Base-by-base conservation (phyloP, 2,329 filamentous ascomycete species). In the Talaromyces sp. region DNA sequence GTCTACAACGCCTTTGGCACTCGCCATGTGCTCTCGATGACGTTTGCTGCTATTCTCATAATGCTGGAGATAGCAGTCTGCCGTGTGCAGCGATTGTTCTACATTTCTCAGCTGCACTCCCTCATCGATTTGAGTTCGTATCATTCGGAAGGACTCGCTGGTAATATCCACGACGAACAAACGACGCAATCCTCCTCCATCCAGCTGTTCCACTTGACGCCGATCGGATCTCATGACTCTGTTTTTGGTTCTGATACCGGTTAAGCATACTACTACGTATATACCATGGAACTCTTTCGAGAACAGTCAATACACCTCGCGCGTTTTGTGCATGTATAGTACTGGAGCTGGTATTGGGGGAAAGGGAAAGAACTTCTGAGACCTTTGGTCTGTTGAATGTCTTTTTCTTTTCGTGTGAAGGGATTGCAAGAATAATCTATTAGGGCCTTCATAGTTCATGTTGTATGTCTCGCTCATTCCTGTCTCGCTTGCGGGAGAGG, bases 391-490 rank as follows among this genome's bases (percentile, higher is more conserved):
- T 14, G 28, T 12, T n/a, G n/a, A 54, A 57, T n/a, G n/a, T 31
- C 28, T 54, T 44, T 52, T 44, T 63, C 55, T 64, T 56, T 57
- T 52, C 16, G 14, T 39, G 28, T 46, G 46, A 25, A 60, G 18
- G 31, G 52, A 62, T 25, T 40, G 56, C 59, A 60, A 58, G 66
- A 67, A 69, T 77, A 65, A 78, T 70, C 77, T 42, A 62, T 44
- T 33, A 77, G 76, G 71, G 74, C 76, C 76, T 78, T 78, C 76
- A 78, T 78, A 78, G 76, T 78, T 77, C 76, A 76, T 78, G 76
- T 60, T 48, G 58, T 46, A 48, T 64, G 62, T 60, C 62, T 63
- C 62, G 62, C 62, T 54, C 37, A 12, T 72, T 74, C 73, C 33
- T 18, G 14, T 67, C 71, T 70, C 67, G 67, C 67, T 40, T 42